phyloP scores from a whole-genome alignment of 345 rosid genomes.

The Melaleuca alternifolia region DNA sequence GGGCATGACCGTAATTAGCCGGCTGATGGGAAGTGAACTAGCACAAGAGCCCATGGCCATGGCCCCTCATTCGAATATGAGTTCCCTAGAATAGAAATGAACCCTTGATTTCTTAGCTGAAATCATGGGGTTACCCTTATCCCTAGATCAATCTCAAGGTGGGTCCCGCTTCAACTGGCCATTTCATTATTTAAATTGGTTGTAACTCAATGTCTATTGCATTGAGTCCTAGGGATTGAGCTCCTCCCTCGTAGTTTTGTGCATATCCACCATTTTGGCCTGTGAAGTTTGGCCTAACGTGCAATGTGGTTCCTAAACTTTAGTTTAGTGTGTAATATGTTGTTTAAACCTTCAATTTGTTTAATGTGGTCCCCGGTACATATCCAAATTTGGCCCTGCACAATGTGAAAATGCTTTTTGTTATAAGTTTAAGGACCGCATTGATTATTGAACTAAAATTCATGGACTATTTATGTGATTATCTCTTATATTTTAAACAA shows the following conservation, averaged over 20 bases:
- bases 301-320: too few relatives aligned
- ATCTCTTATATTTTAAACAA: neutral
- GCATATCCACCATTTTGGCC: neutral
- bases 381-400: too few relatives aligned
- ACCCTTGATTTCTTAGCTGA: neutral
- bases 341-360: too few relatives aligned
- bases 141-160: neutral
- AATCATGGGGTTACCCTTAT: neutral
- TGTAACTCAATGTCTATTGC: neutral
- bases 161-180: neutral
- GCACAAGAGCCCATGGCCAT: neutral
- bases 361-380: too few relatives aligned
- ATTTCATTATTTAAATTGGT: neutral
- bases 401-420: too few relatives aligned
- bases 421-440: too few relatives aligned
- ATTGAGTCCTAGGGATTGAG: neutral
- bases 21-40: neutral
- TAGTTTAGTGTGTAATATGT: too few relatives aligned
- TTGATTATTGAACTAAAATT: too few relatives aligned
- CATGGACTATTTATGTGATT: too few relatives aligned
- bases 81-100: neutral
- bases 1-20: neutral
- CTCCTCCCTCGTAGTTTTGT: neutral
- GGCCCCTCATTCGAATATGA: neutral
- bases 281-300: too few relatives aligned